phyloP scores from a whole-genome alignment of 257 asterid species.

The Pogostemon cablin region DNA sequence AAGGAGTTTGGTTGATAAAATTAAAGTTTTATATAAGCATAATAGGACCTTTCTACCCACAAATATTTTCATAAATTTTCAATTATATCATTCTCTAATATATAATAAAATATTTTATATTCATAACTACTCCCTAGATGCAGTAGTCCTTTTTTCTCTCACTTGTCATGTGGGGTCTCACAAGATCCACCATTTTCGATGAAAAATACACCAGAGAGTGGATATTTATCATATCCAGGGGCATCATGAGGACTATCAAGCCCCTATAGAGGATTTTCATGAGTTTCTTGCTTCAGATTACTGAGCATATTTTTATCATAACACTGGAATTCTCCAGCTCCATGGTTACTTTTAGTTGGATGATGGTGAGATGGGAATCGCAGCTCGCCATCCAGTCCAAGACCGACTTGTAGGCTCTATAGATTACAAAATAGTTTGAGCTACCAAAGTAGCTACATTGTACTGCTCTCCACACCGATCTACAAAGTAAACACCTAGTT shows the following conservation, averaged over 20 bases:
- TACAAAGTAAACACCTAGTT: conserved; percentile 53
- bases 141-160: too few species aligned
- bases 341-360: conserved; percentile 31
- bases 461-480: conserved; percentile 61
- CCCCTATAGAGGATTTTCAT: conserved; percentile 79
- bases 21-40: too few species aligned
- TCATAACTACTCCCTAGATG: too few species aligned
- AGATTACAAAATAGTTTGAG: conserved; percentile 27
- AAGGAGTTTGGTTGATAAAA: too few species aligned
- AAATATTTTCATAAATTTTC: too few species aligned
- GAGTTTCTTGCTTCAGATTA: conserved; percentile 56
- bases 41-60: too few species aligned
- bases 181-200: conserved; percentile 76
- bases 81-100: too few species aligned
- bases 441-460: conserved; percentile 28
- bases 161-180: conserved; percentile 70
- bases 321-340: conserved; percentile 91
- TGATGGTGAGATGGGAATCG: conserved; percentile 69
- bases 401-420: conserved; percentile 75
- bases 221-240: conserved; percentile 42
- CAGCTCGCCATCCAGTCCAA: conserved; percentile 92
- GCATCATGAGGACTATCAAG: conserved; percentile 84
- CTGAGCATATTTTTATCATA: conserved; percentile 66
- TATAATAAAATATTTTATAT: too few species aligned
- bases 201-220: conserved; percentile 59